Percentiles rank a stretch among this genome's conserved stretches.
Conservation (phyloP, 345 rosid species). For the Salix exigua region DNA sequence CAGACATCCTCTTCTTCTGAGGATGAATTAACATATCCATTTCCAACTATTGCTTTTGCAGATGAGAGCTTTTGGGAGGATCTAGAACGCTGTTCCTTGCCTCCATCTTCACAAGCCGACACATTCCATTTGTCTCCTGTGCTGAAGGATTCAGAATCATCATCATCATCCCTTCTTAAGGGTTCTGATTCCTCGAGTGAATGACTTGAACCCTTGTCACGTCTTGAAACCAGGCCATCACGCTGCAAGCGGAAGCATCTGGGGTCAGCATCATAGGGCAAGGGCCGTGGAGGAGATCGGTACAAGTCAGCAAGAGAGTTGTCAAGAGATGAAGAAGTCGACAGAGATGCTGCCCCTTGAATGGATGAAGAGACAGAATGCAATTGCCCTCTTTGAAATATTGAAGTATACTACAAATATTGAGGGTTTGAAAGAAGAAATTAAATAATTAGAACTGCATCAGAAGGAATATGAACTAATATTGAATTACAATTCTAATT, state of each 20-base stretch:
- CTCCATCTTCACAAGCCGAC: constrained; percentile 54
- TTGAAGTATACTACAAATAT: constrained; percentile 50
- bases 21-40: constrained; percentile 44
- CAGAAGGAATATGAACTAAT: neutral
- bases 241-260: constrained; percentile 51
- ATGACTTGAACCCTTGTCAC: constrained; percentile 89
- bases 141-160: constrained; percentile 52
- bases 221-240: constrained; percentile 58
- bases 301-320: constrained; percentile 81
- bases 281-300: constrained; percentile 88
- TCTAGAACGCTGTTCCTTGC: constrained; percentile 50
- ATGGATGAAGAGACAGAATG: constrained; percentile 71
- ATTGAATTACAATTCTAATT: constrained; percentile 7
- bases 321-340: constrained; percentile 62
- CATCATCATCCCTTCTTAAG: constrained; percentile 55
- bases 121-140: constrained; percentile 66
- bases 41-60: constrained; percentile 39
- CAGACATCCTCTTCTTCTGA: constrained; percentile 93
- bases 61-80: constrained; percentile 47
- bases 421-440: constrained; percentile 7
- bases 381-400: constrained; percentile 75
- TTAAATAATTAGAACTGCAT: constrained; percentile 15
- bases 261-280: constrained; percentile 87
- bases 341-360: constrained; percentile 64
- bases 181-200: constrained; percentile 81